Evolutionary conservation across 306 rosid species (phyloP).

Genomic region (Cajanus cajan): DNA sequence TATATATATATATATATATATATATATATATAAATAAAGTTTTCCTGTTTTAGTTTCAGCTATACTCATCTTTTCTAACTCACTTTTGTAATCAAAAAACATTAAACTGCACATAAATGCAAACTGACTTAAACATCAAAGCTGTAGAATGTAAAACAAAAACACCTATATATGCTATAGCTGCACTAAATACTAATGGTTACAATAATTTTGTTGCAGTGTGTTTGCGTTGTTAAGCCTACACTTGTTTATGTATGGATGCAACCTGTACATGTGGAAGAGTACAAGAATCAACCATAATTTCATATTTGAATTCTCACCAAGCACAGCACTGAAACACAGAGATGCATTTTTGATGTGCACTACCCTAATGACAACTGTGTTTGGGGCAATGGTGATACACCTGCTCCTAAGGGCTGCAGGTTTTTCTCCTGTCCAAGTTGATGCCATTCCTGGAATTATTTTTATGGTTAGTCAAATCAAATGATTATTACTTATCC

Average conservation of each 20-base stretch:
- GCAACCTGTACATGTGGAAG: slow-evolving; percentile 91
- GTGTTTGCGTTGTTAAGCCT: slow-evolving; percentile 78
- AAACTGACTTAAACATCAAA: not conserved
- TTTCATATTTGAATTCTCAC: slow-evolving; percentile 86
- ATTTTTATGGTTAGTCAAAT: slow-evolving; percentile 62
- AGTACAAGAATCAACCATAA: slow-evolving; percentile 68
- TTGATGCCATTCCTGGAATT: slow-evolving; percentile 75
- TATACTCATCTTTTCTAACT: not conserved
- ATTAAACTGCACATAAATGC: not conserved
- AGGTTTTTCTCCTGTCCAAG: slow-evolving; percentile 56
- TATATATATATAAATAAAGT: too few species aligned
- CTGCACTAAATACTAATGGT: slow-evolving; percentile 7
- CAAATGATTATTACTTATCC: not conserved
- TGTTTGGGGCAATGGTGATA: slow-evolving; percentile 75
- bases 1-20: too few species aligned
- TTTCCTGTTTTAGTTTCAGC: not conserved
- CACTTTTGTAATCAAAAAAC: not conserved
- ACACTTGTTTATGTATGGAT: slow-evolving; percentile 90
- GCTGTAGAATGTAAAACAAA: not conserved
- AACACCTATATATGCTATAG: not conserved
- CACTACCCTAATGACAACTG: slow-evolving; percentile 68
- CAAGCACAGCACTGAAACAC: slow-evolving; percentile 63
- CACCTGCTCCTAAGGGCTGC: slow-evolving; percentile 67
- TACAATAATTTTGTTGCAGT: slow-evolving; percentile 51
- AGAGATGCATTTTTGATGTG: slow-evolving; percentile 82